phyloP scores from a whole-genome alignment of 495 filamentous ascomycete species.

The Penicillium psychrofluorescens region DNA sequence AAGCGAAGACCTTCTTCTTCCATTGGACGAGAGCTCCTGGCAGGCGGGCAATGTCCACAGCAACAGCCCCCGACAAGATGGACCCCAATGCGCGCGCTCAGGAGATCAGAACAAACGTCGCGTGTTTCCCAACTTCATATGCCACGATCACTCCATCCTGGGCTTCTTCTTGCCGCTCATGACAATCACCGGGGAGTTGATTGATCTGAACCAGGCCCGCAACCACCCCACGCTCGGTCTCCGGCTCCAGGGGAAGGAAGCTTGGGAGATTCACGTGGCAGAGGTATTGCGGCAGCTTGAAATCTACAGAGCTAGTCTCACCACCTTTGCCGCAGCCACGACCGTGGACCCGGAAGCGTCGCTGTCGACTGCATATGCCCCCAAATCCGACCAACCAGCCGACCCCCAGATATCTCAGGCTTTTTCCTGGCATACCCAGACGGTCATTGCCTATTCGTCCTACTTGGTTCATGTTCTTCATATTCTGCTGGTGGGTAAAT shows the following conservation, averaged over 20 bases:
- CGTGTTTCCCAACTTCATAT: conserved; percentile 72
- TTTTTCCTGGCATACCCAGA: conserved; percentile 67
- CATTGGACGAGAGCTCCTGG: conserved; percentile 83
- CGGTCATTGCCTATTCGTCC: conserved; percentile 86
- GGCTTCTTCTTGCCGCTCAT: conserved; percentile 91
- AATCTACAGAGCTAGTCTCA: conserved; percentile 74
- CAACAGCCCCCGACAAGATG: conserved; percentile 43
- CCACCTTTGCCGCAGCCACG: conserved; percentile 60
- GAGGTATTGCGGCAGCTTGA: conserved; percentile 78
- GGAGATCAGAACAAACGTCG: conserved; percentile 44
- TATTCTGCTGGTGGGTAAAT: conserved; percentile 77
- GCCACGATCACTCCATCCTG: conserved; percentile 84
- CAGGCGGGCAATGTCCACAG: conserved; percentile 73
- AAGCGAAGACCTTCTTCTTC: conserved; percentile 78
- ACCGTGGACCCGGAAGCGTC: conserved; percentile 23
- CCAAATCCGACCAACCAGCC: conserved; percentile 29
- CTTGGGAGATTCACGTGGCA: conserved; percentile 72
- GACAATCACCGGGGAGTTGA: conserved; percentile 89
- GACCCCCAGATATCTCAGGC: conserved; percentile 38
- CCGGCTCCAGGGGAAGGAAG: conserved; percentile 63
- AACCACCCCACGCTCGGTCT: conserved; percentile 84
- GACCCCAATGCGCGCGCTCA: conserved; percentile 42
- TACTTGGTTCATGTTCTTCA: conserved; percentile 80
- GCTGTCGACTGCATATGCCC: conserved; percentile 11
- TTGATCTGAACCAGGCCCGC: conserved; percentile 81